Conservation (phyloP, 176 grass and related monocot genomes). For the Guadua angustifolia region DNA sequence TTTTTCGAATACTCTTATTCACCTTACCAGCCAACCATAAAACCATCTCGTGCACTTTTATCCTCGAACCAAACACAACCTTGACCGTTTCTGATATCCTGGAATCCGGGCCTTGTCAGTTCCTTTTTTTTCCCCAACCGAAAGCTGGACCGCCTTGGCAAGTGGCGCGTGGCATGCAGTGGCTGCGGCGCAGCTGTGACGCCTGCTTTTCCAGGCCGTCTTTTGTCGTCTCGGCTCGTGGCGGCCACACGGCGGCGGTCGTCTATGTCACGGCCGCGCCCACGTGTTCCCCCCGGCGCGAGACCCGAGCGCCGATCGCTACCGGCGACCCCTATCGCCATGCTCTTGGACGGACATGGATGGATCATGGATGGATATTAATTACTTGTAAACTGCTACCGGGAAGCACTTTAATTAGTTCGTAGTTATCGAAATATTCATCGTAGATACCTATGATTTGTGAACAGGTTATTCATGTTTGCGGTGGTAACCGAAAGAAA, state of each 20-base stretch:
- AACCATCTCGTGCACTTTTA: no score
- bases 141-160: background rate
- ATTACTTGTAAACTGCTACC: background rate
- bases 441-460: no score
- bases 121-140: background rate
- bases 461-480: no score
- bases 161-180: background rate
- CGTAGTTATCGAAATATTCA: no score
- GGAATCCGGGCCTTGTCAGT: background rate
- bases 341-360: slow-evolving; percentile 24
- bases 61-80: no score
- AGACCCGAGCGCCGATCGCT: slow-evolving; percentile 6
- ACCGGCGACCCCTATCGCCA: background rate
- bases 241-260: slow-evolving; percentile 26
- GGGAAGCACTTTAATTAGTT: no score
- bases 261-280: background rate
- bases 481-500: no score
- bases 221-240: slow-evolving; percentile 31
- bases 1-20: no score
- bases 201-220: background rate
- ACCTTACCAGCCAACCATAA: no score
- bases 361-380: no score
- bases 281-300: slow-evolving; percentile 14
- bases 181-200: background rate
- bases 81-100: background rate